phyloP scores from a whole-genome alignment of 176 grass and related monocot genomes.

The Bolboschoenus planiculmis region DNA sequence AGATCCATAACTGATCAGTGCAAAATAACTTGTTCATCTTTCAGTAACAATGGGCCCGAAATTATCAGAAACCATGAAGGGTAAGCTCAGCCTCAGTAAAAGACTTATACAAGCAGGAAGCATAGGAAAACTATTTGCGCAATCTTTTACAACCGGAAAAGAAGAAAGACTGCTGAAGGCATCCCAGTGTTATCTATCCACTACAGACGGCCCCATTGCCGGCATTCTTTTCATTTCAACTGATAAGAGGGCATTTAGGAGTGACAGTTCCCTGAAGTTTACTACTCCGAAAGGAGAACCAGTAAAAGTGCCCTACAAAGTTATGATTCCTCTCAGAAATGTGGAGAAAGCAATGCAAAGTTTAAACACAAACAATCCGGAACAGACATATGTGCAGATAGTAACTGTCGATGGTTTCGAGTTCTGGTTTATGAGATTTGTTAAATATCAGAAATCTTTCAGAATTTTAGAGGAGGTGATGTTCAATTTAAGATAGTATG shows the following conservation, averaged over 20 bases:
- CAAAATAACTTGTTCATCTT: too few relatives aligned
- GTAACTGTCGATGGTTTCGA: conserved; percentile 67
- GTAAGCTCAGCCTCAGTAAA: conserved; percentile 68
- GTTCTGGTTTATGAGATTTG: conserved; percentile 90
- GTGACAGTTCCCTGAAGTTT: conserved; percentile 44
- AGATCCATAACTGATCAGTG: too few relatives aligned
- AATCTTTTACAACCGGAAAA: conserved; percentile 46
- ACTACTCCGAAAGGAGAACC: conserved; percentile 37
- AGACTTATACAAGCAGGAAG: conserved; percentile 80
- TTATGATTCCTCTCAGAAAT: conserved; percentile 46
- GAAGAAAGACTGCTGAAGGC: conserved; percentile 66
- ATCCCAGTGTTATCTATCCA: conserved; percentile 81
- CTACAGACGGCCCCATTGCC: conserved; percentile 71
- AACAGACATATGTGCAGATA: conserved; percentile 68
- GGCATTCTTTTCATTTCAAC: conserved; percentile 89
- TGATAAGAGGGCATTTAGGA: conserved; percentile 53
- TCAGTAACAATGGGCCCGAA: too few relatives aligned
- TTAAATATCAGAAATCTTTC: conserved; percentile 34
- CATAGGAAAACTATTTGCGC: conserved; percentile 59
- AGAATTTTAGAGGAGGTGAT: neutral
- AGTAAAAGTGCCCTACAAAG: conserved; percentile 70
- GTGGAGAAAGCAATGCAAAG: conserved; percentile 43
- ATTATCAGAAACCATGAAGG: conserved; percentile 50
- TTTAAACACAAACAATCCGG: conserved; percentile 44
- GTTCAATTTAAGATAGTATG: neutral